Evolutionary conservation across 2,329 filamentous ascomycete genomes (phyloP).

Genomic region (Penicillium sp.): DNA sequence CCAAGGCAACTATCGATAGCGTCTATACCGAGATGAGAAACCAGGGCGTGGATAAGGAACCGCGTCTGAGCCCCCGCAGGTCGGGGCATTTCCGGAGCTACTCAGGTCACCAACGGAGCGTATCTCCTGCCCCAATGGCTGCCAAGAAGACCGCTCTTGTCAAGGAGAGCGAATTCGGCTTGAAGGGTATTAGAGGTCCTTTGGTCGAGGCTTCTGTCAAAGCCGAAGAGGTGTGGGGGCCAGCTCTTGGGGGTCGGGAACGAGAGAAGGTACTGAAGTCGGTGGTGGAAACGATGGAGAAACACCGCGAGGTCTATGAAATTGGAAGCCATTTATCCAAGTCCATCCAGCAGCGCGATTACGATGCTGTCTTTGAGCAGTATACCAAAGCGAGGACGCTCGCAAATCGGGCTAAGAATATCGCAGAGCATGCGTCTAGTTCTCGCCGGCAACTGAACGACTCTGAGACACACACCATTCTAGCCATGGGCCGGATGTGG

Average conservation of each 20-base stretch:
- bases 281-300: conserved; percentile 71
- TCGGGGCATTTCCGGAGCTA: conserved; percentile 58
- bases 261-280: conserved; percentile 84
- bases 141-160: conserved; percentile 83
- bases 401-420: conserved; percentile 69
- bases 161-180: conserved; percentile 90
- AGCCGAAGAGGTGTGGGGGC: conserved; percentile 96
- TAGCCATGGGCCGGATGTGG: conserved; percentile 93
- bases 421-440: conserved; percentile 58
- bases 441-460: conserved; percentile 63
- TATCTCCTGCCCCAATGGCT: conserved; percentile 35
- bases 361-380: conserved; percentile 81
- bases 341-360: conserved; percentile 85
- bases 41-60: conserved; percentile 58
- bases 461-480: conserved; percentile 76
- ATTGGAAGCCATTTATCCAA: conserved; percentile 74
- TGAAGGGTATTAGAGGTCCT: conserved; percentile 82
- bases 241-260: conserved; percentile 83
- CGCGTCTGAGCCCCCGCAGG: conserved; percentile 59
- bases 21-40: conserved; percentile 94
- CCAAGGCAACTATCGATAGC: conserved; percentile 97
- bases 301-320: conserved; percentile 78
- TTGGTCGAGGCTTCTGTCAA: conserved; percentile 88
- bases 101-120: conserved; percentile 41
- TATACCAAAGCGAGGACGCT: conserved; percentile 80